Evolutionary conservation across 1,284 basidiomycete species (phyloP).

Genomic region (Gastroboletus turbinatus): DNA sequence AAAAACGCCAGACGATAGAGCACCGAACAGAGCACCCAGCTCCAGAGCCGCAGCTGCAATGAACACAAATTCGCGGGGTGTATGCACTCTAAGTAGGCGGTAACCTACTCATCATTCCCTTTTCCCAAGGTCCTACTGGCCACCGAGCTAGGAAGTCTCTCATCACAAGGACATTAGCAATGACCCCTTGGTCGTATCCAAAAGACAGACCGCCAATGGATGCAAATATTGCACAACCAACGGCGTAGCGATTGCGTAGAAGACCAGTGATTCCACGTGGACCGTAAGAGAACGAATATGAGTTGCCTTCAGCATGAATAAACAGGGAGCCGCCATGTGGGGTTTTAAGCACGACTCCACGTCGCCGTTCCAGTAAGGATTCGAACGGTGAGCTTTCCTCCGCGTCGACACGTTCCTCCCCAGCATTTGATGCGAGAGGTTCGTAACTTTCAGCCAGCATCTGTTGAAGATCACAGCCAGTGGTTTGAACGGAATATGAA

Average conservation of each 20-base stretch:
- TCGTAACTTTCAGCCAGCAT: conserved; percentile 16
- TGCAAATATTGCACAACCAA: conserved; percentile 67
- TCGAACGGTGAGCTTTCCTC: conserved; percentile 16
- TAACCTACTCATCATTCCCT: conserved; percentile 69
- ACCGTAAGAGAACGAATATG: conserved; percentile 68
- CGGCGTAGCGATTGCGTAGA: conserved; percentile 59
- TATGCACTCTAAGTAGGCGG: neutral
- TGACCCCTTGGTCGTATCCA: conserved; percentile 76
- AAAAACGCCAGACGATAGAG: conserved; percentile 61
- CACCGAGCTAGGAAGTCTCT: conserved; percentile 63
- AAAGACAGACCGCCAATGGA: conserved; percentile 79
- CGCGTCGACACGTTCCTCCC: conserved; percentile 15
- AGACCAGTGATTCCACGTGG: conserved; percentile 63
- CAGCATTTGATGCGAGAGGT: conserved; percentile 8
- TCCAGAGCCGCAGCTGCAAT: conserved; percentile 71
- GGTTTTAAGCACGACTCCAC: conserved; percentile 22
- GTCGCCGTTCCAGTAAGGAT: conserved; percentile 18
- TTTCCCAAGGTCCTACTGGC: conserved; percentile 69
- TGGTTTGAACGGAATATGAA: neutral
- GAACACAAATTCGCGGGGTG: neutral
- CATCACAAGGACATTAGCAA: conserved; percentile 85
- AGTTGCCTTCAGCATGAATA: conserved; percentile 39
- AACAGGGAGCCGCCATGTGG: conserved; percentile 34
- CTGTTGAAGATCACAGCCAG: conserved; percentile 9
- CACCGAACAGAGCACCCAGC: conserved; percentile 72